These are phyloP conservation scores for Saccharomycopsis hybrid DNA, from an alignment of 1,139 yeast genomes.

Conservation along the genomic window DNA sequence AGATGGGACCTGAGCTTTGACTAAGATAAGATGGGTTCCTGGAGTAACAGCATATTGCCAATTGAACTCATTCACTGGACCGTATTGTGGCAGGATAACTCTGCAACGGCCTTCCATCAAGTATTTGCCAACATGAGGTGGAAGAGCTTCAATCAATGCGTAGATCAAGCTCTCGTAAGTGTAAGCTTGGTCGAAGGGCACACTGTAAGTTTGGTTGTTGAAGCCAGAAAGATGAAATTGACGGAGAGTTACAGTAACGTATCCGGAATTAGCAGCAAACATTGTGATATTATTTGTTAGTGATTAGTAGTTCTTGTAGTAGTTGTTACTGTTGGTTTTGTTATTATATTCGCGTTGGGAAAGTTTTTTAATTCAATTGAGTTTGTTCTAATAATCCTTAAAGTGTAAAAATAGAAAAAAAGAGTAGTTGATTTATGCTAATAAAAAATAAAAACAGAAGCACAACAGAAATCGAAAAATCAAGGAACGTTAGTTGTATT, in stretches of 20 bases:
- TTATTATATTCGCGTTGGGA: no score
- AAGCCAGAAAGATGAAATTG: conserved; percentile 3
- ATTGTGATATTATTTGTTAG: no score
- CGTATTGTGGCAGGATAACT: background rate
- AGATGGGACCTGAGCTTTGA: background rate
- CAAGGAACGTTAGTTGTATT: no score
- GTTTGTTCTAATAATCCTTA: no score
- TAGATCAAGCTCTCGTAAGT: conserved; percentile 1
- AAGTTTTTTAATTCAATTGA: no score
- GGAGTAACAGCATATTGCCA: conserved; percentile 4
- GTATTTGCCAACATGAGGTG: conserved; percentile 1
- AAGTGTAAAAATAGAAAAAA: no score
- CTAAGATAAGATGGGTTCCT: background rate
- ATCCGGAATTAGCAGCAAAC: background rate
- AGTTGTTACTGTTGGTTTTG: no score
- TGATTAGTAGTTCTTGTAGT: no score
- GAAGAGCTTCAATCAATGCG: background rate
- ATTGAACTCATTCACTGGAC: conserved; percentile 2
- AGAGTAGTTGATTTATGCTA: no score
- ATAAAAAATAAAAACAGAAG: no score
- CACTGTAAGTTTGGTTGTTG: background rate
- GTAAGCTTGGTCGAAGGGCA: conserved; percentile 1
- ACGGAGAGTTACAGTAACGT: conserved; percentile 7
- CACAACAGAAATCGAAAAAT: no score
- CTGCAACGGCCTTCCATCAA: background rate